Conservation (phyloP, 495 filamentous ascomycete genomes). For the Podospora appendiculata region DNA sequence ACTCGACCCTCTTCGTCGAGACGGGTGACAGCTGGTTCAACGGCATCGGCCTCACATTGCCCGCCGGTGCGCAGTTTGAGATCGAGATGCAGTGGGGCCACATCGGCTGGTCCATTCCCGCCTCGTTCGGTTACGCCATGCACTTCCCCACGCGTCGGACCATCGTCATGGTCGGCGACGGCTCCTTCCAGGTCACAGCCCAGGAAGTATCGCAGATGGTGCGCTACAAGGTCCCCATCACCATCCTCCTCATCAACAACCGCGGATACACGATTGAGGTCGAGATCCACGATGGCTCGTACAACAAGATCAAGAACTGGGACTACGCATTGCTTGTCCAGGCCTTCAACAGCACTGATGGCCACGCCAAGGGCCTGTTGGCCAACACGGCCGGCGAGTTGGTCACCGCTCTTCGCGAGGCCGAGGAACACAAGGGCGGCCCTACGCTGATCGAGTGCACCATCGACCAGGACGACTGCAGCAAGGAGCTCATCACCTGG, state of each 20-base stretch:
- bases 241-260: constrained; percentile 35
- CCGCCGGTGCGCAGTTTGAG: constrained; percentile 16
- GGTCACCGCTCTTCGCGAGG: constrained; percentile 5
- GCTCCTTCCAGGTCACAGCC: constrained; percentile 22
- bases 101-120: constrained; percentile 22
- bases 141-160: constrained; percentile 8
- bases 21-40: constrained; percentile 22
- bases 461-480: constrained; percentile 20
- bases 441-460: constrained; percentile 18
- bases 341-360: constrained; percentile 14
- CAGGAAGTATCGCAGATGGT: constrained; percentile 25
- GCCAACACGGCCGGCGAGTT: constrained; percentile 15
- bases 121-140: constrained; percentile 17
- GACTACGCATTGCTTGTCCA: constrained; percentile 14
- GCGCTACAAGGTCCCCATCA: constrained; percentile 16
- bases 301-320: constrained; percentile 22
- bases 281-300: constrained; percentile 35
- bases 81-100: constrained; percentile 25
- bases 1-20: constrained; percentile 13
- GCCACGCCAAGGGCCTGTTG: constrained; percentile 10
- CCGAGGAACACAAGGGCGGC: constrained; percentile 5
- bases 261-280: constrained; percentile 46
- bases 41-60: constrained; percentile 12
- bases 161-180: constrained; percentile 19
- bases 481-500: constrained; percentile 20